phyloP scores from a whole-genome alignment of 1,284 basidiomycete species.

The Gymnopus androsaceus region DNA sequence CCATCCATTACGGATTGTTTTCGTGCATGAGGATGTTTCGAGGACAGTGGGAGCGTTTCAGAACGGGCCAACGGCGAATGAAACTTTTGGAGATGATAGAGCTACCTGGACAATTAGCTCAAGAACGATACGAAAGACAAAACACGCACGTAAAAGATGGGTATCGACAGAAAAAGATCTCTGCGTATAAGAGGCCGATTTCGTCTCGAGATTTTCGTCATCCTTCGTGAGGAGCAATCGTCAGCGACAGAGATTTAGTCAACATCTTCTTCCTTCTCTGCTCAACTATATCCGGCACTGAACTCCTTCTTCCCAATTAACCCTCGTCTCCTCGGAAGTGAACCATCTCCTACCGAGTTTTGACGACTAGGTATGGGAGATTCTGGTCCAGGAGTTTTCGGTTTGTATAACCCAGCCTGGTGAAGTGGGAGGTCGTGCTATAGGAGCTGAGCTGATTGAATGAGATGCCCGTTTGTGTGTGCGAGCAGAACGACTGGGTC shows the following conservation, averaged over 20 bases:
- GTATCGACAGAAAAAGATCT: conserved; percentile 23
- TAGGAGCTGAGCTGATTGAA: conserved; percentile 73
- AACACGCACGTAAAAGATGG: conserved; percentile 9
- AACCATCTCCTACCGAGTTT: conserved; percentile 23
- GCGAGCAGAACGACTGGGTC: conserved; percentile 32
- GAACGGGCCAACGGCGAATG: conserved; percentile 55
- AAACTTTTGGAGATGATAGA: conserved; percentile 33
- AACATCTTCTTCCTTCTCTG: conserved; percentile 47
- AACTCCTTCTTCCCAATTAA: conserved; percentile 39
- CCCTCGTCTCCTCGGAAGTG: conserved; percentile 35
- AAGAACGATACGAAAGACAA: neutral
- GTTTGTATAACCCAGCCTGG: conserved; percentile 52
- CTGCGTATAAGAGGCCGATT: conserved; percentile 30
- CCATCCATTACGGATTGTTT: conserved; percentile 70
- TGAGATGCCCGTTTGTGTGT: conserved; percentile 68
- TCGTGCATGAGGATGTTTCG: conserved; percentile 75
- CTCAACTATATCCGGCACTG: conserved; percentile 46
- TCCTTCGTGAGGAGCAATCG: conserved; percentile 42
- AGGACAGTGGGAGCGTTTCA: conserved; percentile 51
- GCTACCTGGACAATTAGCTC: conserved; percentile 20
- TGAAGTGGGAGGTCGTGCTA: conserved; percentile 75
- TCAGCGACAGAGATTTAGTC: conserved; percentile 59
- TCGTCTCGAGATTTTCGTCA: conserved; percentile 20
- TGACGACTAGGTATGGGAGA: conserved; percentile 21
- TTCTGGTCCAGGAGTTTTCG: conserved; percentile 36